Percentiles rank a stretch among this genome's conserved stretches.
Evolutionary conservation across 768 basidiomycete genomes (phyloP).

Genomic region (Clavaria fumosa): DNA sequence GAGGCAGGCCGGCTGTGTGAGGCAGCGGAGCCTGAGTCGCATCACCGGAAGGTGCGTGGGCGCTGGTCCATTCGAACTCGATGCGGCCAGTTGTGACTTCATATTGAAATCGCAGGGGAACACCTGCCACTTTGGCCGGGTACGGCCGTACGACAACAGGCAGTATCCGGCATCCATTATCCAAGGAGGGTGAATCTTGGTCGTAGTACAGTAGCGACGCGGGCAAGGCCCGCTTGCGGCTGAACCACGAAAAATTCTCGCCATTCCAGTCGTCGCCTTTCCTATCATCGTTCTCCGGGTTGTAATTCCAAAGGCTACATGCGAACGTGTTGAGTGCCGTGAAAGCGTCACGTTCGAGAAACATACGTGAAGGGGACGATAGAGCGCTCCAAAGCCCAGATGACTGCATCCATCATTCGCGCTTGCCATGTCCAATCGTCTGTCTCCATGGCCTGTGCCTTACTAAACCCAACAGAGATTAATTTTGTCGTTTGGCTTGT

Average conservation of each 20-base stretch:
- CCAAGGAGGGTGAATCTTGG: conserved; percentile 53
- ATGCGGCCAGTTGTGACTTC: conserved; percentile 63
- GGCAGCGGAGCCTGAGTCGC: conserved; percentile 24
- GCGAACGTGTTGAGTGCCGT: conserved; percentile 1
- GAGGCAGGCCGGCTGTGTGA: conserved; percentile 21
- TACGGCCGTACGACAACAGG: conserved; percentile 78
- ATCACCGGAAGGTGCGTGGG: conserved; percentile 10
- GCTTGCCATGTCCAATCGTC: conserved; percentile 73
- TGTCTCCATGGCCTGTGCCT: conserved; percentile 51
- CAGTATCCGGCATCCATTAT: conserved; percentile 71
- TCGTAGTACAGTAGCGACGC: conserved; percentile 37
- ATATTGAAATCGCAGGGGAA: conserved; percentile 59
- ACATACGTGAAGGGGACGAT: conserved; percentile 79
- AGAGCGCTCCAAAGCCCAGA: conserved; percentile 63
- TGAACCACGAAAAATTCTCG: conserved; percentile 97
- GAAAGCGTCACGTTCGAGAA: neutral
- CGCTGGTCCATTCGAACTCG: conserved; percentile 46
- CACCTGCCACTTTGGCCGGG: conserved; percentile 77
- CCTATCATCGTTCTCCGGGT: conserved; percentile 67
- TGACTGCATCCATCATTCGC: conserved; percentile 90
- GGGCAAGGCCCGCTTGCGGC: conserved; percentile 40
- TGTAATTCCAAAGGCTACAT: conserved; percentile 84
- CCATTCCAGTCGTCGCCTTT: conserved; percentile 87
- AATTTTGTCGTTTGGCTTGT: too few species aligned
- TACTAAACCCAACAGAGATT: conserved; percentile 26